Evolutionary conservation across 2,329 filamentous ascomycete genomes (phyloP), one percentile per base, ranked within the genome.

Genomic region (Phialemonium atrogriseum): DNA sequence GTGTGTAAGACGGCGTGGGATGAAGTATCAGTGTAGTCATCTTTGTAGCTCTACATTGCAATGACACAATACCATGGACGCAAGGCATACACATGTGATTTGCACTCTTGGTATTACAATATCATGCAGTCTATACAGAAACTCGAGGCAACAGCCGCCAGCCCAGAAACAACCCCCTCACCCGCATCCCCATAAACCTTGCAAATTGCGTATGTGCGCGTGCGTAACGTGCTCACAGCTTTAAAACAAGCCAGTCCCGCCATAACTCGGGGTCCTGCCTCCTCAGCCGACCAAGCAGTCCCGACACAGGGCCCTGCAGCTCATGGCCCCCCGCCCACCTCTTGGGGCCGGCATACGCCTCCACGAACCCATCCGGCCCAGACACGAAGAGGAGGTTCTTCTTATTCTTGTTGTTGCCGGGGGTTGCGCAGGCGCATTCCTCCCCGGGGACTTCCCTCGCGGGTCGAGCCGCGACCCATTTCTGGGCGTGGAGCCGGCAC

Each of bases 351-450:
- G 86, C 85, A 58, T 83, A 84, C 41, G 81, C 72, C 25, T 73
- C 70, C 23, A 96, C 70, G 57, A 96, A 96, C 1, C 91, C 89
- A 33, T 94, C 85, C 0, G 91, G 89, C 0, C 91, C 91, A 1
- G 87, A 94, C 2, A 96, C 73, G 34, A 94, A 66, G n/a, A 95
- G 63, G 13, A 94, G 53, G 37, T 77, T 78, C 40, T 70, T 73
- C 1, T 19, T 27, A 15, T 19, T 19, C 17, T n/a, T 10, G 47
- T 40, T 21, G 49, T 37, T 4, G 41, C 28, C 28, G 52, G 50
- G 32, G 57, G 50, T 7, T 54, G 29, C 10, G 44, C 36, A 13
- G 58, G 51, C 35, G 53, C 42, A 10, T 39, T 12, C 21, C 15
- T 15, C 8, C 3, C 14, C 21, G 9, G 11, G 13, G 7, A 10